phyloP scores from a whole-genome alignment of 192 early-diverging fungal species.

The Rhizophagus clarus region DNA sequence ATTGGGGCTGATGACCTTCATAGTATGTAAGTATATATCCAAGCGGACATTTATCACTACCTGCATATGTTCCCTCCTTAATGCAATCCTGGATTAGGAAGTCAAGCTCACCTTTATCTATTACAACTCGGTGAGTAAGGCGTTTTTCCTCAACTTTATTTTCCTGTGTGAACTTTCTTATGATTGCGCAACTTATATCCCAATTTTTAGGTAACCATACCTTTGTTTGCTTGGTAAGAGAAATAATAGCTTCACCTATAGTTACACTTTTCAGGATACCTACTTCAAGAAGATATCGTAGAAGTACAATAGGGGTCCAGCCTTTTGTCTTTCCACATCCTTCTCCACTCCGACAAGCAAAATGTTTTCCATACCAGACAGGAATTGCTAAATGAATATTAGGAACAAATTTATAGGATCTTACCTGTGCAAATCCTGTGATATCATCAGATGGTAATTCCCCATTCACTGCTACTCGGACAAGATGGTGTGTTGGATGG shows the following conservation, averaged over 20 bases:
- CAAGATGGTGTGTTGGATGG: conserved; percentile 23
- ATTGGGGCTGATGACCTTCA: conserved; percentile 14
- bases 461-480: conserved; percentile 3
- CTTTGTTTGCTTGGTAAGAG: conserved; percentile 22
- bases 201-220: conserved; percentile 22
- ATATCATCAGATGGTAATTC: conserved; percentile 16
- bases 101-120: conserved; percentile 21
- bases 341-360: neutral
- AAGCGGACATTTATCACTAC: conserved; percentile 15
- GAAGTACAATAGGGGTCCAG: conserved; percentile 4
- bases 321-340: conserved; percentile 6
- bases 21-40: no score
- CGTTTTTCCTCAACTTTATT: conserved; percentile 18
- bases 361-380: conserved; percentile 15
- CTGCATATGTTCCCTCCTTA: neutral
- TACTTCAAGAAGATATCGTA: conserved; percentile 8
- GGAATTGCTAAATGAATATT: conserved; percentile 12
- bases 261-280: conserved; percentile 18
- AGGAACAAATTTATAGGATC: neutral
- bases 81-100: conserved; percentile 12
- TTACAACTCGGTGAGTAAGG: conserved; percentile 3
- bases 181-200: conserved; percentile 23
- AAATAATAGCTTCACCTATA: conserved; percentile 22
- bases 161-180: conserved; percentile 13
- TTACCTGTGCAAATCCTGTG: conserved; percentile 4